Base-by-base conservation (phyloP, 202 grass and related monocot species). In the Carex arenaria region DNA sequence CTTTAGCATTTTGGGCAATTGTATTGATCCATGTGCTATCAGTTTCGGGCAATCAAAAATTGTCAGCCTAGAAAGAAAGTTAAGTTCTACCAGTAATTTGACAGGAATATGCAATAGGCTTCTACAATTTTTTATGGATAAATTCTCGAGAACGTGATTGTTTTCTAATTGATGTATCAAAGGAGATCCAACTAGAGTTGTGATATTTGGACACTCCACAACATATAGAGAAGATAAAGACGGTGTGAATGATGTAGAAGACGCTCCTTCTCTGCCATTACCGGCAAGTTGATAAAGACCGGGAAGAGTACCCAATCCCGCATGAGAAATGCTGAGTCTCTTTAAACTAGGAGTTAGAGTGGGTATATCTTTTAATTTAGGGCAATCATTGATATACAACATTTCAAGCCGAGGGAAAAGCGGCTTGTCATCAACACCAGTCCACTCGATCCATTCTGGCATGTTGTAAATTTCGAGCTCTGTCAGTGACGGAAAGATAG, bases 21-120 rank as follows among this genome's bases (percentile, higher is more conserved):
- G 1, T 45, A 13, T 26, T 32, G 7, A 20, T 84, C 20, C 54
- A 40, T 47, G 3, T 7, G 82, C 60, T 8, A 70, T 26, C 14
- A 88, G 73, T 14, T 84, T 72, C 7, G 86, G 86, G 67, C 86
- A 88, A 26, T 77, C 72, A 57, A 69, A 43, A 40, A 84, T 43
- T 56, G 51, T 68, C 18, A 88, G 86, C 43, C 45, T 62, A 20
- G n/a, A 69, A 49, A 88, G n/a, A 38, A 28, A 79, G 6, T 45
- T 34, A 19, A 88, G 77, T 74, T 30, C 55, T 63, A 11, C 4
- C 1, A 88, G 79, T 18, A 82, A 67, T 4, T 49, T 68, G 0
- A 9, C 43, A 34, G 86, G 86, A 1, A 85, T 60, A 72, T 85
- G 82, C 11, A 49, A 13, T 60, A 87, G 63, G 12, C 61, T 83